Percentiles rank a stretch among this genome's conserved stretches.
Conservation (phyloP, 257 asterid species). For the Coffea eugenioides region DNA sequence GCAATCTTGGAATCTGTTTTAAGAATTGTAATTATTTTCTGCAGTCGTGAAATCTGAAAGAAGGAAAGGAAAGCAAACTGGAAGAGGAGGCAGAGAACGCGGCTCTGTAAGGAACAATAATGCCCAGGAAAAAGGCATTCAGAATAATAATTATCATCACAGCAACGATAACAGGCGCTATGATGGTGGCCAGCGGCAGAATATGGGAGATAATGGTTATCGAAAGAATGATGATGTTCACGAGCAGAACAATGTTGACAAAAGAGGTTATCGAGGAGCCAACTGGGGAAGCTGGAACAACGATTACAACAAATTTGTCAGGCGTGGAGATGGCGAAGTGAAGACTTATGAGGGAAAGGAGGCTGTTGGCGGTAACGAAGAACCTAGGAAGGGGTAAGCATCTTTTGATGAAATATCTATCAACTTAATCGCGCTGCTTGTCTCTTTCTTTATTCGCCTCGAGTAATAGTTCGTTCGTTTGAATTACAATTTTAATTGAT, state of each 20-base stretch:
- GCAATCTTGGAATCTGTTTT: too few relatives aligned
- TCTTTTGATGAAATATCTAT: neutral
- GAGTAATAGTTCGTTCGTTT: neutral
- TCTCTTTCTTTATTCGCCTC: neutral
- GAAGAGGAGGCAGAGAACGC: neutral
- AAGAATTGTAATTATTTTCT: neutral
- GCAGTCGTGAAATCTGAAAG: neutral
- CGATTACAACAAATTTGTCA: neutral
- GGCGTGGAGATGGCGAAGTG: constrained; percentile 1
- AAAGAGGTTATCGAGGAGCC: neutral
- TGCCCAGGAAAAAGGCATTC: neutral
- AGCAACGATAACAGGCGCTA: neutral
- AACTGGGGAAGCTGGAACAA: neutral
- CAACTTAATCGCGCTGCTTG: neutral
- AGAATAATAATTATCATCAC: neutral
- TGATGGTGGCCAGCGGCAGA: constrained; percentile 2
- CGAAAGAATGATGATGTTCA: neutral
- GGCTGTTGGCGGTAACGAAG: neutral
- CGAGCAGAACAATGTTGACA: constrained; percentile 1
- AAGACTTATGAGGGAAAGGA: neutral
- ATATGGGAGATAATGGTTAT: neutral
- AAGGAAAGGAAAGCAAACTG: neutral
- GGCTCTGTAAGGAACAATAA: neutral
- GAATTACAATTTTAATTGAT: neutral
- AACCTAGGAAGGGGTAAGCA: neutral